Evolutionary conservation across 2,329 filamentous ascomycete genomes (phyloP).

Genomic region (Venturia pyrina): DNA sequence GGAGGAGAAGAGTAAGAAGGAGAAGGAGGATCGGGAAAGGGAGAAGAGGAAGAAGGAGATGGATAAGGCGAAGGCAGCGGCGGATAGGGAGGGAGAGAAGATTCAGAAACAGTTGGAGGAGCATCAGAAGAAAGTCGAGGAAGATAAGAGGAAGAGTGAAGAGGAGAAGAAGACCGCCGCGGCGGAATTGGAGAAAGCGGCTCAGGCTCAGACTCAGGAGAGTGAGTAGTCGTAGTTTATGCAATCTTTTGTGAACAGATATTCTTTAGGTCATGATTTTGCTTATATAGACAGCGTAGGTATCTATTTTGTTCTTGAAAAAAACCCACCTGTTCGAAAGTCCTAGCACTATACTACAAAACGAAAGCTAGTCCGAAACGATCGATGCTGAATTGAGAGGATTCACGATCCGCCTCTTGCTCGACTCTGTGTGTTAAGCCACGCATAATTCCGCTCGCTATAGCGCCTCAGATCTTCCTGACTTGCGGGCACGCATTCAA

Average conservation of each 20-base stretch:
- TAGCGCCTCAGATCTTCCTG: background rate
- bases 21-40: conserved; percentile 3
- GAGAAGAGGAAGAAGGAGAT: background rate
- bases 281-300: no score
- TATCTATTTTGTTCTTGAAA: no score
- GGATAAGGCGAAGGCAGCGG: background rate
- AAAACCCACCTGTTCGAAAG: no score
- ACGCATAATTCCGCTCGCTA: background rate
- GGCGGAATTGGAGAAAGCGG: background rate
- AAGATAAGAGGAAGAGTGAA: background rate
- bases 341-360: no score
- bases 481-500: background rate
- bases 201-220: background rate
- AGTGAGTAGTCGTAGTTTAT: background rate
- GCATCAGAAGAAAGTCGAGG: background rate
- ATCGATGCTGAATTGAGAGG: background rate
- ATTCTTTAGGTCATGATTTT: background rate
- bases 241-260: background rate
- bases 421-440: background rate
- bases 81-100: conserved; percentile 2
- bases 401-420: background rate
- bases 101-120: conserved; percentile 6
- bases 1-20: background rate
- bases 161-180: background rate
- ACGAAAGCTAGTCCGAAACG: background rate